Conservation (phyloP, 2,329 filamentous ascomycete genomes). For the Fusarium albosuccineum region DNA sequence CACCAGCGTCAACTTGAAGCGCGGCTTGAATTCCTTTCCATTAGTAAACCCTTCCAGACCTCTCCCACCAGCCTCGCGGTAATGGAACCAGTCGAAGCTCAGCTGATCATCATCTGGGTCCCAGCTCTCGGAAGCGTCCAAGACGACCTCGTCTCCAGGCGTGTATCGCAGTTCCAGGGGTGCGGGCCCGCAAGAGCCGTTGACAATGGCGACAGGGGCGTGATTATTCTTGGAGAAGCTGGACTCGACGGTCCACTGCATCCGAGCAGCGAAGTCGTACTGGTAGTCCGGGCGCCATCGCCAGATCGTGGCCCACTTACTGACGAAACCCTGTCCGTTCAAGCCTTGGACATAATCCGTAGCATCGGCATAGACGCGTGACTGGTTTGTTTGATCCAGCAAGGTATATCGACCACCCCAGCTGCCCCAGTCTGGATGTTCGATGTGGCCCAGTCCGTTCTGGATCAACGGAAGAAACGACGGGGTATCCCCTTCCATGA, state of each 20-base stretch:
- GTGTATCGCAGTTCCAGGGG: slow-evolving; percentile 1
- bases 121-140: slow-evolving; percentile 8
- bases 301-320: slow-evolving; percentile 54
- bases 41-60: slow-evolving; percentile 2
- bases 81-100: slow-evolving; percentile 4
- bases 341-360: slow-evolving; percentile 42
- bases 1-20: slow-evolving; percentile 2
- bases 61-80: slow-evolving; percentile 5
- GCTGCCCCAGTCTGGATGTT: slow-evolving; percentile 59
- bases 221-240: slow-evolving; percentile 6
- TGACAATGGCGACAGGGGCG: neutral
- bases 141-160: neutral
- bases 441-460: slow-evolving; percentile 54
- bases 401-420: slow-evolving; percentile 62
- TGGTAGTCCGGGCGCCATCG: slow-evolving; percentile 56
- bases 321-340: slow-evolving; percentile 6
- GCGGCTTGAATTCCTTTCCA: neutral
- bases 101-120: slow-evolving; percentile 3
- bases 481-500: slow-evolving; percentile 64
- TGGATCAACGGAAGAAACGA: slow-evolving; percentile 57
- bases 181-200: neutral
- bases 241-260: slow-evolving; percentile 52
- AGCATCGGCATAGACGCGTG: slow-evolving; percentile 35
- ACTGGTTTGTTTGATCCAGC: slow-evolving; percentile 41
- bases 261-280: slow-evolving; percentile 56